Percentiles rank a stretch among this genome's conserved stretches.
phyloP scores from a whole-genome alignment of 345 rosid genomes.

The Ceriops tagal region DNA sequence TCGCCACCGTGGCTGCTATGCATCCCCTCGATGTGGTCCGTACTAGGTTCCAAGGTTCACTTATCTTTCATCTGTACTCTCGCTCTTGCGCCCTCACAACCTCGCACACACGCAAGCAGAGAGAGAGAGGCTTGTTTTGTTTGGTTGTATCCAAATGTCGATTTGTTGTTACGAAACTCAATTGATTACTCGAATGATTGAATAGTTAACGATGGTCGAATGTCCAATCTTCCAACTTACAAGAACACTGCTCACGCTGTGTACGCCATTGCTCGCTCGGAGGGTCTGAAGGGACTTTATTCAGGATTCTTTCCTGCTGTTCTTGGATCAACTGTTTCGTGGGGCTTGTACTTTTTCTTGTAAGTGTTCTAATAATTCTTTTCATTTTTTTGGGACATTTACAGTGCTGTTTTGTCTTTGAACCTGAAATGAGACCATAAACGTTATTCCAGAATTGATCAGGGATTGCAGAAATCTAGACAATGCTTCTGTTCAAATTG shows the following conservation, averaged over 20 bases:
- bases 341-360: conserved; percentile 95
- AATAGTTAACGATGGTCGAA: conserved; percentile 77
- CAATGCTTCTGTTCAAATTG: too few species aligned
- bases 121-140: too few species aligned
- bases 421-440: neutral
- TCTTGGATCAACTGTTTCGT: conserved; percentile 76
- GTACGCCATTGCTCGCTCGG: conserved; percentile 65
- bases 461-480: too few species aligned
- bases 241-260: conserved; percentile 79
- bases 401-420: neutral
- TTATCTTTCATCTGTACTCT: neutral
- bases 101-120: too few species aligned
- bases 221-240: conserved; percentile 58
- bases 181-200: conserved; percentile 7
- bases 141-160: neutral
- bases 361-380: conserved; percentile 31
- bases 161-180: conserved; percentile 4
- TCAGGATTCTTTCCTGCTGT: conserved; percentile 89
- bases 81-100: too few species aligned
- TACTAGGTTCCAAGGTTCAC: conserved; percentile 82
- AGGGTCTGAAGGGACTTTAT: conserved; percentile 88
- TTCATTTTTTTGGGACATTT: neutral
- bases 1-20: conserved; percentile 74
- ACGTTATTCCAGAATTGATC: neutral
- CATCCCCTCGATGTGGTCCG: conserved; percentile 95